Evolutionary conservation across 805 yeast species (phyloP), one percentile per base, ranked within the genome.

Genomic region (Kluyveromyces dobzhanskii): DNA sequence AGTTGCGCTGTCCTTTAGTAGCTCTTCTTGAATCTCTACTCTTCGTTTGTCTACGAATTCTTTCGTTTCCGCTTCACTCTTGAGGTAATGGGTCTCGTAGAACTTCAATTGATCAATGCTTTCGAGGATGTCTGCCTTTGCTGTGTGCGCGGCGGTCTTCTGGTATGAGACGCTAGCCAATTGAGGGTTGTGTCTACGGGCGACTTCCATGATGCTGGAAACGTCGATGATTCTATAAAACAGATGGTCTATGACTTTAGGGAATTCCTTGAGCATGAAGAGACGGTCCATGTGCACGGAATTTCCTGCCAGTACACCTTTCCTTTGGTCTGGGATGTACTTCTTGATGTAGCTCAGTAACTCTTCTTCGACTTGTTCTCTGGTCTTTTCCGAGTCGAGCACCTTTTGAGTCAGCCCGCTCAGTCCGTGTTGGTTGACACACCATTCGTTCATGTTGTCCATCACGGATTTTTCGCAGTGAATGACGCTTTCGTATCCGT

Each of bases 161-260:
- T 66, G 4, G 90, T 97, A 48, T 63, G 67, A 40, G 50, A 54
- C 42, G 17, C 58, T 58, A 62, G 80, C 67, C 36, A 87, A 61
- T 3, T 59, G 64, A 1, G 84, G 82, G 56, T 85, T 85, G 54
- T 83, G 88, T 51, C 97, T 76, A 33, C 63, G 66, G 1, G 88
- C 81, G 12, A 87, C 62, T 60, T 92, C 98, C 72, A 78, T 75
- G 33, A 92, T 65, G 1, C 87, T 68, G n/a, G 94, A 80, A 12
- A 92, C 98, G 54, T 92, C 99, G 30, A 92, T 73, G 29, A 88
- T 70, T 39, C 99, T 71, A 57, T 92, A 92, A 55, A 73, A 78
- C 32, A 78, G 51, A 45, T 65, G 73, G 16, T 71, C 71, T n/a
- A 73, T 58, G 6, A 85, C 79, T 35, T 70, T 59, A 0, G 97